Evolutionary conservation across 139 green algal genomes (phyloP).

Genomic region (Auxenochlorella protothecoides): DNA sequence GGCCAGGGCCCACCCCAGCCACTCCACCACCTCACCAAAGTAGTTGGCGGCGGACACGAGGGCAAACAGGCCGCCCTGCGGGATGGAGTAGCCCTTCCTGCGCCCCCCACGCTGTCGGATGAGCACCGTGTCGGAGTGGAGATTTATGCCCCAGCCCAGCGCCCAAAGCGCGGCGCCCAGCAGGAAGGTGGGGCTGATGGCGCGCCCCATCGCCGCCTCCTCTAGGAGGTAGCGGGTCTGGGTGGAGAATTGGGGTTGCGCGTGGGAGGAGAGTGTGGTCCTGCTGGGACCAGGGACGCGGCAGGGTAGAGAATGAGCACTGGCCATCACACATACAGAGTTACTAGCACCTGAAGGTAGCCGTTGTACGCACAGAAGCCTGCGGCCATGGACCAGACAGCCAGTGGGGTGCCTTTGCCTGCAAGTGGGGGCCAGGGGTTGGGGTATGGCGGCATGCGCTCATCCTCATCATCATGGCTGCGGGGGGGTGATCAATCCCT

Average conservation of each 20-base stretch:
- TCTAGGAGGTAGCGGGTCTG: conserved; percentile 20
- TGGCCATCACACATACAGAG: no score
- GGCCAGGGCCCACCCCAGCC: conserved; percentile 48
- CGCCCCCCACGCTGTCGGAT: conserved; percentile 35
- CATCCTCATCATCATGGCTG: no score
- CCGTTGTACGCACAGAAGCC: conserved; percentile 65
- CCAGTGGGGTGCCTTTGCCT: conserved; percentile 44
- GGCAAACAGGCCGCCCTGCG: conserved; percentile 56
- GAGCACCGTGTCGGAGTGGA: conserved; percentile 47
- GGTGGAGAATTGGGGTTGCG: no score
- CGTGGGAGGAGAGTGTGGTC: no score
- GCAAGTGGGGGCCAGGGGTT: not conserved
- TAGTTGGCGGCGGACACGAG: conserved; percentile 68
- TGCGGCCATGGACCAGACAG: conserved; percentile 41
- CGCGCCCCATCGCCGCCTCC: conserved; percentile 6
- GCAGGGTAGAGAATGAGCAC: no score
- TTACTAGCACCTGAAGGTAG: conserved; percentile 36
- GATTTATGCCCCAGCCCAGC: conserved; percentile 42
- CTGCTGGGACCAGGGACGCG: no score
- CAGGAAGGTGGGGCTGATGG: conserved; percentile 2
- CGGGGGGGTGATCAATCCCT: not conserved
- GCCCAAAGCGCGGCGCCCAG: conserved; percentile 34
- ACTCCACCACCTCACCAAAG: conserved; percentile 60
- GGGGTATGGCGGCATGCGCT: no score
- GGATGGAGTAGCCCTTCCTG: conserved; percentile 56